Percentiles rank a stretch among this genome's conserved stretches.
These are phyloP conservation scores for Geotrichum europaeum DNA, from an alignment of 1,139 yeast species.

Conservation along the genomic window DNA sequence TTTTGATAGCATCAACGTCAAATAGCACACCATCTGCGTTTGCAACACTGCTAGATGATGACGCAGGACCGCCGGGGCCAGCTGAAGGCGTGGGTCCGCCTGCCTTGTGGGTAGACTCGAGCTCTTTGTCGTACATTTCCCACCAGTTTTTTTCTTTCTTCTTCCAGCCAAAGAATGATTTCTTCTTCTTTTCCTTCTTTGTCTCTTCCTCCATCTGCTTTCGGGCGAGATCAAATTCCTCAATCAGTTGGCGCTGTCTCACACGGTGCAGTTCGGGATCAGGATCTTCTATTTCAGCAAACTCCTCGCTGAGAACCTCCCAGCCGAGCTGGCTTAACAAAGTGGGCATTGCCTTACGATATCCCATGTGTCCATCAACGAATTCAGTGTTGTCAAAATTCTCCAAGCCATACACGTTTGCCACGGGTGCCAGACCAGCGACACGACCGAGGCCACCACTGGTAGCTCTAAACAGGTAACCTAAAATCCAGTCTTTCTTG, in stretches of 20 bases:
- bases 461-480: conserved; percentile 91
- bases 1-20: conserved; percentile 37
- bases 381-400: conserved; percentile 80
- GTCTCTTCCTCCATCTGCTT: conserved; percentile 41
- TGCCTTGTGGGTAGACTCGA: conserved; percentile 17
- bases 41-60: background rate
- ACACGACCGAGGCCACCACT: conserved; percentile 89
- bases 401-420: conserved; percentile 53
- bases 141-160: conserved; percentile 67
- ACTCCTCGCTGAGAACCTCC: conserved; percentile 83
- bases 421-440: conserved; percentile 81
- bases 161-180: conserved; percentile 45
- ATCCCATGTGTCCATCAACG: conserved; percentile 95
- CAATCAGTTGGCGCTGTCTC: conserved; percentile 66
- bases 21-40: conserved; percentile 25
- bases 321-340: conserved; percentile 64
- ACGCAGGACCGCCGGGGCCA: conserved; percentile 17
- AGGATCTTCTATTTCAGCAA: conserved; percentile 93
- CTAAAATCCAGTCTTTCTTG: conserved; percentile 91
- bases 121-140: conserved; percentile 52
- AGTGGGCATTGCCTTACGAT: conserved; percentile 87
- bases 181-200: conserved; percentile 36
- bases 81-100: conserved; percentile 12
- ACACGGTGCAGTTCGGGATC: conserved; percentile 83
- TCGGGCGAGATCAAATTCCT: conserved; percentile 81